Evolutionary conservation across 805 yeast genomes (phyloP).

Genomic region (Ogataea pilisensis): DNA sequence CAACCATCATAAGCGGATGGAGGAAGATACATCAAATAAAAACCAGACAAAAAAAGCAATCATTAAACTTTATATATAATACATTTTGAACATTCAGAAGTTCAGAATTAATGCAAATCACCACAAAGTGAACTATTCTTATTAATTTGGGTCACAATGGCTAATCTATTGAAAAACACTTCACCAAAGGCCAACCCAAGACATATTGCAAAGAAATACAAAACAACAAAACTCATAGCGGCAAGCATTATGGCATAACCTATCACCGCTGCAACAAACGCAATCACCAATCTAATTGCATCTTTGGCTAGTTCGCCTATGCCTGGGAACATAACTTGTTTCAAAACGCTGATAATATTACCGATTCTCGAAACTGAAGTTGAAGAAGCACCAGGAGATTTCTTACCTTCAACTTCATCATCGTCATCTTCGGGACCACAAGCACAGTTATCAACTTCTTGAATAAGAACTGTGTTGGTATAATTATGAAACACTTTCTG

Average conservation of each 20-base stretch:
- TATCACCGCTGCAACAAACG: constrained; percentile 60
- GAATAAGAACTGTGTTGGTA: constrained; percentile 26
- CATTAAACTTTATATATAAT: too few species aligned
- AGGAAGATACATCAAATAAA: too few species aligned
- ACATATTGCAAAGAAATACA: constrained; percentile 71
- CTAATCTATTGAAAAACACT: constrained; percentile 59
- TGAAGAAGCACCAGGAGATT: constrained; percentile 11
- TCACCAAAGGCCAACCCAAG: constrained; percentile 69
- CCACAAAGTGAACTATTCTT: constrained; percentile 31
- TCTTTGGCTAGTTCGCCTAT: constrained; percentile 43
- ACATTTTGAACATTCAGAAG: too few species aligned
- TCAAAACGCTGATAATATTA: constrained; percentile 11
- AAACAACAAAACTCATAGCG: constrained; percentile 64
- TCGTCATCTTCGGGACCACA: constrained; percentile 32
- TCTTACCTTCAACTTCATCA: constrained; percentile 9
- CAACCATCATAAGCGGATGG: too few species aligned
- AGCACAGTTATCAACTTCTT: constrained; percentile 31
- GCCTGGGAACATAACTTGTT: constrained; percentile 33
- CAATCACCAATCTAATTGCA: constrained; percentile 47
- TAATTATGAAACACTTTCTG: constrained; percentile 55
- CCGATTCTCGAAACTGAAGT: not conserved
- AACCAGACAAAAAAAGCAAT: too few species aligned
- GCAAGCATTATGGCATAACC: constrained; percentile 76
- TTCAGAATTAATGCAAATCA: constrained; percentile 27
- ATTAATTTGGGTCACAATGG: constrained; percentile 36